These are phyloP conservation scores for Tylopilus plumbeoviolaceoides DNA, from an alignment of 768 basidiomycete genomes.

Conservation along the genomic window DNA sequence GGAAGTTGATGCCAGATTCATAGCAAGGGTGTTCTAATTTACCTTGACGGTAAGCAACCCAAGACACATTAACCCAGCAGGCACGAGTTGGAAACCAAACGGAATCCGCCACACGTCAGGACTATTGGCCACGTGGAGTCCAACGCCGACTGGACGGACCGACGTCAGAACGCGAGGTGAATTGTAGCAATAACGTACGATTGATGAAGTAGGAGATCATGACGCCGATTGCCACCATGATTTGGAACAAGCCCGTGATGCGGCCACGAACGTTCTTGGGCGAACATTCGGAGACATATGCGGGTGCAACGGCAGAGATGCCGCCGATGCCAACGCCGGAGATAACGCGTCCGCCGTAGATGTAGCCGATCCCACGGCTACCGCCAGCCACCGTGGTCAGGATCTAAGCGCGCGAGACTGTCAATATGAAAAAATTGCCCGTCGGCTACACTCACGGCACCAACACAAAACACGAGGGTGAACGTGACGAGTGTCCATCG, in stretches of 20 bases:
- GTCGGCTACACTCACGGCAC: constrained; percentile 53
- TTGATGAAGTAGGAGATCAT: constrained; percentile 85
- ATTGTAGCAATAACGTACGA: constrained; percentile 34
- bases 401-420: constrained; percentile 38
- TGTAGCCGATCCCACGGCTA: constrained; percentile 54
- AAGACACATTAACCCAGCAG: constrained; percentile 64
- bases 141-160: constrained; percentile 48
- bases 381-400: constrained; percentile 65
- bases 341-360: constrained; percentile 78
- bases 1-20: constrained; percentile 11
- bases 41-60: constrained; percentile 67
- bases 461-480: constrained; percentile 60
- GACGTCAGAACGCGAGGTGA: neutral
- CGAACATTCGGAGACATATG: constrained; percentile 71
- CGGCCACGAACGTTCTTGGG: constrained; percentile 85
- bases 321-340: constrained; percentile 70
- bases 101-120: constrained; percentile 64
- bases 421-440: neutral
- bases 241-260: constrained; percentile 83
- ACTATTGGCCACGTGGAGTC: constrained; percentile 45
- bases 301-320: constrained; percentile 77
- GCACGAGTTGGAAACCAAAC: constrained; percentile 72
- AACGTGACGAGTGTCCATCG: constrained; percentile 59
- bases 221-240: constrained; percentile 80
- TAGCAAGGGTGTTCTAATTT: neutral